phyloP scores from a whole-genome alignment of 257 asterid genomes.

The Solanum tarapatanum region DNA sequence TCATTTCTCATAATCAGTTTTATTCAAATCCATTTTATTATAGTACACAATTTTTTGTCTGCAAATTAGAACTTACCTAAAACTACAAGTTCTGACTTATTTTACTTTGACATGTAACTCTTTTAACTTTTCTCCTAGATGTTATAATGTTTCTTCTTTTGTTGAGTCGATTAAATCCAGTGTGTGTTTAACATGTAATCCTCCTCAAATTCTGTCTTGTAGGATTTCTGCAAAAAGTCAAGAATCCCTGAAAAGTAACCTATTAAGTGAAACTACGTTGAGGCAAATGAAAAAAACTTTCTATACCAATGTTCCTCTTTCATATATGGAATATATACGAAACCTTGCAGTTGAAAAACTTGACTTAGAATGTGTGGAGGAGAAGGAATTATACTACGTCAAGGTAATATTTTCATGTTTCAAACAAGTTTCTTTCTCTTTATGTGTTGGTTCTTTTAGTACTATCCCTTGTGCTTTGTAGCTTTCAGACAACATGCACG shows the following conservation, averaged over 20 bases:
- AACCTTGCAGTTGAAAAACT: constrained; percentile 17
- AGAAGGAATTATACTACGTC: constrained; percentile 26
- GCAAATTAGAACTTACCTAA: neutral
- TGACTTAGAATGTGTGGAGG: constrained; percentile 14
- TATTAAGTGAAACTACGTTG: constrained; percentile 6
- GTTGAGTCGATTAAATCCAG: neutral
- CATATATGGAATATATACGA: constrained; percentile 21
- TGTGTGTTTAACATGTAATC: neutral
- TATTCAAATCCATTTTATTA: neutral
- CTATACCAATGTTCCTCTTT: constrained; percentile 25
- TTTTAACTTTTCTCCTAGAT: neutral
- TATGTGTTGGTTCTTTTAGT: neutral
- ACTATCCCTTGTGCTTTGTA: constrained; percentile 2
- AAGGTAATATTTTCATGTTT: constrained; percentile 16
- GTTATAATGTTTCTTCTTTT: neutral
- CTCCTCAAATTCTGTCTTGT: neutral
- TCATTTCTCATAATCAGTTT: neutral
- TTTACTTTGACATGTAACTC: neutral
- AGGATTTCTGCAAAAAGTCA: constrained; percentile 18
- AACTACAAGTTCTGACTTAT: neutral
- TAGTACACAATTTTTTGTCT: neutral
- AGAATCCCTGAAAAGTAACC: constrained; percentile 13
- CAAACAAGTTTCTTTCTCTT: neutral
- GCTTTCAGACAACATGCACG: constrained; percentile 25
- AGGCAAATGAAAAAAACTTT: constrained; percentile 21